Evolutionary conservation across 108 stramenopile genomes (phyloP), one percentile per base, ranked within the genome.

Genomic region (Chaetoceros muelleri): DNA sequence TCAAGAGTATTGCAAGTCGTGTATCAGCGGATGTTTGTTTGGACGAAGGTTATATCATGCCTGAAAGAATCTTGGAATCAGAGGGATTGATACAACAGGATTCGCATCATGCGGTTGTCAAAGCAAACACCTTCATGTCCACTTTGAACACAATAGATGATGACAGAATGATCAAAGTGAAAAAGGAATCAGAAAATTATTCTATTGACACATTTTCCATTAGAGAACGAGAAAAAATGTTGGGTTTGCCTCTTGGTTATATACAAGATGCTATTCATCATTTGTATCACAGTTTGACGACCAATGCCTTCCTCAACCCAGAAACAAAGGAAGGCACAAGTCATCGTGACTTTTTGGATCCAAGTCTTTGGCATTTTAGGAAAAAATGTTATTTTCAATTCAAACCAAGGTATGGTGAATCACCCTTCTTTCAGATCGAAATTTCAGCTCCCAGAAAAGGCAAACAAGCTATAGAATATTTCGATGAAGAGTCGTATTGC

Each of bases 101-200:
- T 8, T 27, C 16, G 21, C 29, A 28, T 18, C 27, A 25, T 24
- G 8, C 24, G 5, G 28, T 28, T 13, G 46, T 55, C 22, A 61
- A 67, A 24, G 66, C 66, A 10, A 67, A 67, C 55, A 48, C 66
- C 25, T 67, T 62, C 28, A 27, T 67, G 17, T 60, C 66, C 23
- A 61, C 66, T 1, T 21, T 29, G 52, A 21, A 44, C 3, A 67
- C 29, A 46, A 62, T 67, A 22, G 61, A 67, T 49, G 60, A 62
- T 44, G 30, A 48, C 24, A 46, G 61, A 26, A 64, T 58, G 57
- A 46, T 62, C 16, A 47, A 58, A 10, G 17, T 2, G 18, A 52
- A 51, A 52, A 40, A 28, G 24, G 31, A 58, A 1, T 34, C 20
- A 0, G 29, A 10, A 13, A 13, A 40, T 40, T 40, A 10, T 13